Evolutionary conservation across 208 protist genomes (phyloP).

Genomic region (Balamuthia mandrillaris): DNA sequence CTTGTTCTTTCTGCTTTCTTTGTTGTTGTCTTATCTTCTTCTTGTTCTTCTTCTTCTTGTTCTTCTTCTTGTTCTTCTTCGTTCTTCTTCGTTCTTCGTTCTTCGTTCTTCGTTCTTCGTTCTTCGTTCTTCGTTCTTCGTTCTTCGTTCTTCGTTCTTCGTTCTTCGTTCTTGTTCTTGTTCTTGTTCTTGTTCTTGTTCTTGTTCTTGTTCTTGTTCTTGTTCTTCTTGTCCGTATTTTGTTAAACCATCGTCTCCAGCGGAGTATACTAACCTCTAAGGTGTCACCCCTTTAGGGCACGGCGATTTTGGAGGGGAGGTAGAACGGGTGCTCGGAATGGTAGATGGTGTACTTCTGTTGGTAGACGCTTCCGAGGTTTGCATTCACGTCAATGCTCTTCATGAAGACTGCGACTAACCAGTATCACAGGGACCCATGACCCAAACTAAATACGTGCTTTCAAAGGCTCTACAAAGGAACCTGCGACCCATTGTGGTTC

Average conservation of each 20-base stretch:
- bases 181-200: too few relatives aligned
- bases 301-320: slow-evolving; percentile 95
- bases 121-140: too few relatives aligned
- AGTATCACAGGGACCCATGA: slow-evolving; percentile 89
- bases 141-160: too few relatives aligned
- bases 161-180: too few relatives aligned
- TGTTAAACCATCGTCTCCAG: too few relatives aligned
- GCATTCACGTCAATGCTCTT: background rate
- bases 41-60: too few relatives aligned
- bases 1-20: background rate
- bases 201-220: too few relatives aligned
- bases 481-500: slow-evolving; percentile 91
- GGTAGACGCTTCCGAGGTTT: slow-evolving; percentile 46
- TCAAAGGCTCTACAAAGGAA: slow-evolving; percentile 90
- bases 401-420: background rate
- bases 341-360: slow-evolving; percentile 89
- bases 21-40: background rate
- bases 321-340: slow-evolving; percentile 94
- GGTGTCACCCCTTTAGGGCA: too few relatives aligned
- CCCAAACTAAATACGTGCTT: slow-evolving; percentile 95
- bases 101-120: too few relatives aligned
- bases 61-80: background rate
- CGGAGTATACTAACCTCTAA: too few relatives aligned
- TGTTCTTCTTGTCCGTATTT: too few relatives aligned
- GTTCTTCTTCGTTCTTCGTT: too few relatives aligned